Evolutionary conservation across 805 yeast genomes (phyloP).

Genomic region (Cyberlindnera saturnus): DNA sequence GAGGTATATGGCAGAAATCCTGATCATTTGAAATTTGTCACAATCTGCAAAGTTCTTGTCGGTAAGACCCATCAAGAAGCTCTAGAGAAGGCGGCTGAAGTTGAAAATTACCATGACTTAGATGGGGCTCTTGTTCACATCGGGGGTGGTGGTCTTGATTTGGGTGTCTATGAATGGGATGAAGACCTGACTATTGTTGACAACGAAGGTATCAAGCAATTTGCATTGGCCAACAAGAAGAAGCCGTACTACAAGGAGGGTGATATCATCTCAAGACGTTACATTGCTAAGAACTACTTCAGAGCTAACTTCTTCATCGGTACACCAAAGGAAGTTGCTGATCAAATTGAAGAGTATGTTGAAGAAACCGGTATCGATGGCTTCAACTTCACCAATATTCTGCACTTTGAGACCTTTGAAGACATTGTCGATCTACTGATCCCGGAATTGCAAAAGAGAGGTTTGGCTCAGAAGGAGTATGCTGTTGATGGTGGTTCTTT

Average conservation of each 20-base stretch:
- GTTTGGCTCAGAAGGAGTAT: constrained; percentile 28
- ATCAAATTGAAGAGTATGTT: constrained; percentile 35
- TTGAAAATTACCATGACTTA: constrained; percentile 28
- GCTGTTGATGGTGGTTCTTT: constrained; percentile 27
- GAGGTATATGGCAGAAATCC: constrained; percentile 33
- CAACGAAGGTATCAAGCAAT: constrained; percentile 27
- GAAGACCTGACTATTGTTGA: constrained; percentile 32
- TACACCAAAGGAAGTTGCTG: constrained; percentile 34
- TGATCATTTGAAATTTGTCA: constrained; percentile 33
- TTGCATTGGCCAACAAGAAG: constrained; percentile 23
- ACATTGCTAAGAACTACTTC: constrained; percentile 21
- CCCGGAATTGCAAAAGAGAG: constrained; percentile 33
- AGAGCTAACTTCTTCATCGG: constrained; percentile 24
- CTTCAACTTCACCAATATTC: constrained; percentile 34
- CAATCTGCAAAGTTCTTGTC: constrained; percentile 31
- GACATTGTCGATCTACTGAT: constrained; percentile 31
- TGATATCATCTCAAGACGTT: constrained; percentile 25
- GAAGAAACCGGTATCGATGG: constrained; percentile 36
- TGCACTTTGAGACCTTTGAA: constrained; percentile 34
- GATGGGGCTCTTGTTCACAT: constrained; percentile 40
- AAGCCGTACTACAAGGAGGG: constrained; percentile 17
- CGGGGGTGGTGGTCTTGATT: constrained; percentile 40
- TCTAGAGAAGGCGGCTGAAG: constrained; percentile 28
- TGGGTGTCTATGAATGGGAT: constrained; percentile 38
- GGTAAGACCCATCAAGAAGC: constrained; percentile 39